phyloP scores from a whole-genome alignment of 345 rosid species.

The Lumnitzera racemosa region DNA sequence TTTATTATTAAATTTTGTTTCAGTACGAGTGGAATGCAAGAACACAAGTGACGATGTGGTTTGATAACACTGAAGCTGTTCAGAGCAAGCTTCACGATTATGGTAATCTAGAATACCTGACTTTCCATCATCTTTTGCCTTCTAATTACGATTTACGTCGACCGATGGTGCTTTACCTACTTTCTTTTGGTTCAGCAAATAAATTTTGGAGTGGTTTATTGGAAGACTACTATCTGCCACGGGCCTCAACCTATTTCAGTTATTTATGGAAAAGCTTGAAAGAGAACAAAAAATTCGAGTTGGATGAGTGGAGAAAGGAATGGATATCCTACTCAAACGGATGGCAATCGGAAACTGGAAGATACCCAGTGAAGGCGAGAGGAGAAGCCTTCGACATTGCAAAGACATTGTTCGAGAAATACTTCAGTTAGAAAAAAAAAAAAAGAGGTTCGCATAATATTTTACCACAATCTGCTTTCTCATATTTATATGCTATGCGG shows the following conservation, averaged over 20 bases:
- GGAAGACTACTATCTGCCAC: conserved; percentile 59
- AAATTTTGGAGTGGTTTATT: conserved; percentile 88
- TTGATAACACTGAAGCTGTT: conserved; percentile 43
- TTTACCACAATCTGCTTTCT: too few relatives aligned
- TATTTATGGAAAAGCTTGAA: conserved; percentile 42
- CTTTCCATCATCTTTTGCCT: not conserved
- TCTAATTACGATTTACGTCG: too few relatives aligned
- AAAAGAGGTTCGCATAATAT: too few relatives aligned
- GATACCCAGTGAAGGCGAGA: conserved; percentile 46
- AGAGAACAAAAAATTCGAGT: conserved; percentile 33
- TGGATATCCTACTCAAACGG: conserved; percentile 64
- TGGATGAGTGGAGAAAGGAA: conserved; percentile 66
- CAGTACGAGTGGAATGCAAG: conserved; percentile 95
- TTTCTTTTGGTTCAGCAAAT: conserved; percentile 43
- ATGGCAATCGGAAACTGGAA: conserved; percentile 55
- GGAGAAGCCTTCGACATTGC: conserved; percentile 66
- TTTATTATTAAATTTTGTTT: conserved; percentile 1
- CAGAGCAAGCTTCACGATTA: conserved; percentile 96
- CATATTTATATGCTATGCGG: too few relatives aligned
- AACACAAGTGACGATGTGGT: conserved; percentile 98
- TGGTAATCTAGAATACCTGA: conserved; percentile 32
- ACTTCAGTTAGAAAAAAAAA: conserved; percentile 27
- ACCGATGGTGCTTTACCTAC: not conserved
- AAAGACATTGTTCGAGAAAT: conserved; percentile 43
- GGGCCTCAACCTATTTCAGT: conserved; percentile 50